Base-by-base conservation (phyloP, 805 yeast genomes). In the Candida suzukii region DNA sequence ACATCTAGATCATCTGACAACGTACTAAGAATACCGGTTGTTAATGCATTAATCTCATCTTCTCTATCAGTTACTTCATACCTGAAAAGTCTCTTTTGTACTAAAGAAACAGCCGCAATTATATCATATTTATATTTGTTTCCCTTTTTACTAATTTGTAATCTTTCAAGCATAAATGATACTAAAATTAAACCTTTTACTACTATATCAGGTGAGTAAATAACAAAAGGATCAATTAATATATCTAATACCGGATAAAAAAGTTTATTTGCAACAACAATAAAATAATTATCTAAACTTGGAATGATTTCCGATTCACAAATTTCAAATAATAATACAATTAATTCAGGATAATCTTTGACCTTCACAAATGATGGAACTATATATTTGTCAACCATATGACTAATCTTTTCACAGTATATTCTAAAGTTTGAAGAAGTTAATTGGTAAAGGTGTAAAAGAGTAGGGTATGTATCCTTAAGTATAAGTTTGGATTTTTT, bases 341-440 rank as follows among this genome's bases (percentile, higher is more conserved):
- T 30, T 2, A 60, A 40, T 12, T 39, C 37, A 3, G 62, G 56
- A 22, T 44, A 37, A 24, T 60, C 65, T n/a, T 42, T 45, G 7
- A 48, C 53, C 37, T 52, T 54, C 12, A 41, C 40, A 9, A 61
- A 39, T 1, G 60, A 52, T 2, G 63, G 58, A n/a, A 59, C 32
- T 10, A 57, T 16, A 18, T 49, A 51, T 30, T 58, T 58, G 16
- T 54, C 46, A 12, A 60, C 37, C n/a, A 60, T 20, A 11, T 43
- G 43, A 5, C 54, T 39, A 11, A 60, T 20, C 26, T 46, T 46
- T 10, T 41, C 25, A 21, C 46, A 41, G 25, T 42, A 43, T 11
- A 40, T 31, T 8, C 50, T 45, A 16, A 35, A 36, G 25, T 41
- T 43, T 1, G 7, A 4, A 3, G 41, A 38, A 6, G 51, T 26